These are phyloP conservation scores for Podila verticillata DNA, from an alignment of 192 early-diverging fungal genomes.

Conservation along the genomic window DNA sequence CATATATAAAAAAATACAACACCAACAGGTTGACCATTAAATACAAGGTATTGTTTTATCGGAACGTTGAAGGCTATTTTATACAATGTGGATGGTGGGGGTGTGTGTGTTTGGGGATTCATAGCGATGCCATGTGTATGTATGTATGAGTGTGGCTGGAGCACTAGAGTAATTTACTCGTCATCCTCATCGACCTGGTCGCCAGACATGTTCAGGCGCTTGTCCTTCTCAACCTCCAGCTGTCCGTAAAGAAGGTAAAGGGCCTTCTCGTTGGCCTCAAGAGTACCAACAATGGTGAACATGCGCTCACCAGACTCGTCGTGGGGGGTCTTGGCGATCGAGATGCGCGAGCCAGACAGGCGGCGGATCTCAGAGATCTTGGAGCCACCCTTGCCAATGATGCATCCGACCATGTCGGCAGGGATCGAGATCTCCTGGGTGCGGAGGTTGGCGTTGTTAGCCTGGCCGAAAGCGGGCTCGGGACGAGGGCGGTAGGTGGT, in stretches of 20 bases:
- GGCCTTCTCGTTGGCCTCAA: constrained; percentile 91
- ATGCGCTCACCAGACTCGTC: constrained; percentile 85
- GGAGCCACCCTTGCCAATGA: constrained; percentile 94
- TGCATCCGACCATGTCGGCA: constrained; percentile 95
- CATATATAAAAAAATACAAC: no score
- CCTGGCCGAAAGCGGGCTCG: constrained; percentile 46
- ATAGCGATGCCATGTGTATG: no score
- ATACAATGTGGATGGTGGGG: not conserved
- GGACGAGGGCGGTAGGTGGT: constrained; percentile 30
- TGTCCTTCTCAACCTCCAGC: constrained; percentile 90
- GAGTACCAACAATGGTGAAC: constrained; percentile 91
- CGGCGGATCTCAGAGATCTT: constrained; percentile 87
- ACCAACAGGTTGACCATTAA: no score
- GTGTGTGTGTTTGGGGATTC: not conserved
- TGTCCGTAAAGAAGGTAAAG: constrained; percentile 90
- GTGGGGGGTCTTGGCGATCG: constrained; percentile 87
- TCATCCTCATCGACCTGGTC: constrained; percentile 46
- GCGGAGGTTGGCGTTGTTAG: constrained; percentile 65
- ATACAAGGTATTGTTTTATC: no score
- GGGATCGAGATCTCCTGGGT: constrained; percentile 93
- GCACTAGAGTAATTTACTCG: not conserved
- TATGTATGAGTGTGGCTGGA: no score
- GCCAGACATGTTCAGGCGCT: constrained; percentile 64
- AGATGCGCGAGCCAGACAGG: constrained; percentile 88
- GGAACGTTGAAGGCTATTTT: no score